Percentiles rank a stretch among this genome's conserved stretches.
phyloP scores from a whole-genome alignment of 305 asterid genomes.

The Caryopteris hybrid region DNA sequence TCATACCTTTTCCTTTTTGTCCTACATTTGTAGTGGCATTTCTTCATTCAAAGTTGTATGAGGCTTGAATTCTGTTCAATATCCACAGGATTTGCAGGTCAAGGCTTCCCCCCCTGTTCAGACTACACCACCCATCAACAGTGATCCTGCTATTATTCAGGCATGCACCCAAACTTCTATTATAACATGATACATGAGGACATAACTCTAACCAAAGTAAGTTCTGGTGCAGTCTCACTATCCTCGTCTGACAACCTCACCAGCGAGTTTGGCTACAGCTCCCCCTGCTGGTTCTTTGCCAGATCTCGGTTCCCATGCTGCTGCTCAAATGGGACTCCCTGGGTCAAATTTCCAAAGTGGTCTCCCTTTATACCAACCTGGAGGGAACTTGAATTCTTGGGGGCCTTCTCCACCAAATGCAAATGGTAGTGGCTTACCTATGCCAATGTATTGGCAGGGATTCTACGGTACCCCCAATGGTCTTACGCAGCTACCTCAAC shows the following conservation, averaged over 20 bases:
- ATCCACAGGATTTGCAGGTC: constrained; percentile 50
- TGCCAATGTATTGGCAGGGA: constrained; percentile 99
- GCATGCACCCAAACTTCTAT: constrained; percentile 33
- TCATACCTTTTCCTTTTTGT: neutral
- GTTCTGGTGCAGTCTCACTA: constrained; percentile 76
- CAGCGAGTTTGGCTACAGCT: constrained; percentile 64
- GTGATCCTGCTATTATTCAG: constrained; percentile 97
- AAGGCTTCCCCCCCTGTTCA: constrained; percentile 74
- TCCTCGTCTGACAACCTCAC: constrained; percentile 56
- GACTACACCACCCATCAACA: constrained; percentile 57
- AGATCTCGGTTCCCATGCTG: constrained; percentile 50
- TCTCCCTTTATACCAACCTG: constrained; percentile 86
- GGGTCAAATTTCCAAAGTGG: constrained; percentile 61
- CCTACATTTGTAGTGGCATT: no score
- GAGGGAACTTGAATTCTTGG: constrained; percentile 85
- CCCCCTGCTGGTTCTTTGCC: constrained; percentile 50
- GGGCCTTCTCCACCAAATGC: constrained; percentile 83
- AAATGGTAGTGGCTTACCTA: constrained; percentile 56
- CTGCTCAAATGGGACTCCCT: constrained; percentile 64
- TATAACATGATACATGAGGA: neutral
- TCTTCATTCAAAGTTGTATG: neutral
- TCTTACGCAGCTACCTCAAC: constrained; percentile 78
- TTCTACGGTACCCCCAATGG: constrained; percentile 81
- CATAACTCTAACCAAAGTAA: constrained; percentile 12
- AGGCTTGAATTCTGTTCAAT: neutral